A percentile compares a stretch with the other conserved stretches of the same genome.
These are phyloP conservation scores for Penicillium sp. DNA, from an alignment of 2,329 filamentous ascomycete genomes.

Conservation along the genomic window DNA sequence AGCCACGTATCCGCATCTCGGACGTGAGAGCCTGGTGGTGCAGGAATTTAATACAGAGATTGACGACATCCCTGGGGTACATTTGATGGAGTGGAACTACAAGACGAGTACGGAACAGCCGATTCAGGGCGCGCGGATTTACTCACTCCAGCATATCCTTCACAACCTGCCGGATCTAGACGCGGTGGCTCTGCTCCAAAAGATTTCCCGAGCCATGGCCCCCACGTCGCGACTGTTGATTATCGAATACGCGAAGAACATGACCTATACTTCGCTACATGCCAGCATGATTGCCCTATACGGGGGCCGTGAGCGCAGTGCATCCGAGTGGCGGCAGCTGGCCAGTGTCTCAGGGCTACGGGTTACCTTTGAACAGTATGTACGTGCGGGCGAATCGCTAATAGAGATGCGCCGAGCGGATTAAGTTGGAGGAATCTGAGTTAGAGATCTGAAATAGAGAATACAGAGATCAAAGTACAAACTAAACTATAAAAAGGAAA, in stretches of 20 bases:
- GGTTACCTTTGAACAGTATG: constrained; percentile 36
- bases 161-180: constrained; percentile 38
- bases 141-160: constrained; percentile 35
- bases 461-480: neutral
- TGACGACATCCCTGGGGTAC: constrained; percentile 24
- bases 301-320: constrained; percentile 33
- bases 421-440: neutral
- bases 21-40: constrained; percentile 27
- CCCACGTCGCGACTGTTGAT: constrained; percentile 33
- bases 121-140: constrained; percentile 30
- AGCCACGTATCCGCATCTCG: constrained; percentile 29
- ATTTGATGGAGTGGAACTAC: constrained; percentile 34
- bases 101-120: constrained; percentile 32
- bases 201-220: constrained; percentile 33
- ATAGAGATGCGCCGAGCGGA: constrained; percentile 32
- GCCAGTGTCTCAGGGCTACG: constrained; percentile 30
- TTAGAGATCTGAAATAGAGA: too few species aligned
- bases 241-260: constrained; percentile 36
- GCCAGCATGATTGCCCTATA: constrained; percentile 37
- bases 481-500: neutral
- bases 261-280: constrained; percentile 34
- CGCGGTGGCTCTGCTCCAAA: constrained; percentile 34
- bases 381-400: constrained; percentile 30
- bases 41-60: constrained; percentile 37
- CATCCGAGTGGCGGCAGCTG: constrained; percentile 33